Evolutionary conservation across 2,329 filamentous ascomycete species (phyloP).

Genomic region (Beauveria medogensis): DNA sequence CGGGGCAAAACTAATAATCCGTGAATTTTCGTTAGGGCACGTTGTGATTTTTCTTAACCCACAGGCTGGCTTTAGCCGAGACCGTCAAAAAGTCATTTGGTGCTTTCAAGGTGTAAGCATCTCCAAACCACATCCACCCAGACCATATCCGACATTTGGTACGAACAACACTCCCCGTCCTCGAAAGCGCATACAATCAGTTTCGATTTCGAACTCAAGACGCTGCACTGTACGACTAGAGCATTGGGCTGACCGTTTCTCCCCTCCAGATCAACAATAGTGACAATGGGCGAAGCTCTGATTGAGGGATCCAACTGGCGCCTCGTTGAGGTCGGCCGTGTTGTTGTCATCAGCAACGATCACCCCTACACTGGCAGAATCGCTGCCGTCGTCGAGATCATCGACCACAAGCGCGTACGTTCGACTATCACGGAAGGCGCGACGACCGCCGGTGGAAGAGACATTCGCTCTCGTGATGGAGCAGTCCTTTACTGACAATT

Average conservation of each 20-base stretch:
- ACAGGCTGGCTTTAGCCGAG: slow-evolving; percentile 29
- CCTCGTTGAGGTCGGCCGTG: slow-evolving; percentile 96
- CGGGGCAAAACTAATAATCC: slow-evolving; percentile 23
- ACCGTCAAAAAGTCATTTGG: slow-evolving; percentile 33
- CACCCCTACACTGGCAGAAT: slow-evolving; percentile 78
- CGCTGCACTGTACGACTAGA: slow-evolving; percentile 13
- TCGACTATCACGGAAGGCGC: neutral
- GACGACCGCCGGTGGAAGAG: neutral
- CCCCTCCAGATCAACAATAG: slow-evolving; percentile 40
- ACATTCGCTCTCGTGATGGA: neutral
- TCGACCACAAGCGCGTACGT: slow-evolving; percentile 99
- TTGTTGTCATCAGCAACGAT: slow-evolving; percentile 78
- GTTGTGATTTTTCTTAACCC: slow-evolving; percentile 31
- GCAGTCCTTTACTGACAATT: slow-evolving; percentile 10
- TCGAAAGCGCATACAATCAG: slow-evolving; percentile 1
- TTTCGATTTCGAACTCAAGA: slow-evolving; percentile 1
- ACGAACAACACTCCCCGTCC: slow-evolving; percentile 9
- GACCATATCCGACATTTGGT: slow-evolving; percentile 14
- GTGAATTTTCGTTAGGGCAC: slow-evolving; percentile 33
- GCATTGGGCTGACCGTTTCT: slow-evolving; percentile 23
- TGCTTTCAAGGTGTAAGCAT: slow-evolving; percentile 28
- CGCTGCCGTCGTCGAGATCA: slow-evolving; percentile 95
- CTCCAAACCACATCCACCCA: slow-evolving; percentile 15
- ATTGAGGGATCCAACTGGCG: slow-evolving; percentile 83
- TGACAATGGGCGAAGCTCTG: slow-evolving; percentile 75